phyloP scores from a whole-genome alignment of 768 basidiomycete species.

The Pholiota conissans region DNA sequence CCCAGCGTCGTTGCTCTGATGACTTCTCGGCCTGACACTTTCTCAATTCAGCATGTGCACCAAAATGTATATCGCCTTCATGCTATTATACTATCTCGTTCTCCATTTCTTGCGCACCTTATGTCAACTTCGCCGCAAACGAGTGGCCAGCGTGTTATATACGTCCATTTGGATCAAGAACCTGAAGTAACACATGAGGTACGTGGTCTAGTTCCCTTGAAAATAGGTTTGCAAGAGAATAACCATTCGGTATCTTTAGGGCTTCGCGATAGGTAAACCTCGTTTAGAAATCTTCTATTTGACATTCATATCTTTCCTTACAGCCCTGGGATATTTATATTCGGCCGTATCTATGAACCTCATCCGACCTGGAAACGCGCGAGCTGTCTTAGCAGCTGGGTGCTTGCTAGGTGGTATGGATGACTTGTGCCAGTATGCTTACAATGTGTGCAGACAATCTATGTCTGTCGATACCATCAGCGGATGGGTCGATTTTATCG shows the following conservation, averaged over 20 bases:
- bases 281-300: neutral
- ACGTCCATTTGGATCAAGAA: slow-evolving; percentile 74
- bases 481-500: slow-evolving; percentile 78
- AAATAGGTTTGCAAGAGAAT: slow-evolving; percentile 10
- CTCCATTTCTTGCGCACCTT: slow-evolving; percentile 84
- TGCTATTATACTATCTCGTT: slow-evolving; percentile 84
- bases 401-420: slow-evolving; percentile 88
- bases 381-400: slow-evolving; percentile 82
- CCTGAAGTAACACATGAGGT: slow-evolving; percentile 87
- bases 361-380: slow-evolving; percentile 77
- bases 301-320: slow-evolving; percentile 15
- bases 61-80: slow-evolving; percentile 77
- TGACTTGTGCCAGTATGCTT: slow-evolving; percentile 78
- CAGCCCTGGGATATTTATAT: slow-evolving; percentile 81
- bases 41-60: slow-evolving; percentile 59
- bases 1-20: neutral
- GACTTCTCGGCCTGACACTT: slow-evolving; percentile 9
- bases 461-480: slow-evolving; percentile 74
- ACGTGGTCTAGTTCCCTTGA: slow-evolving; percentile 27
- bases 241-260: slow-evolving; percentile 37
- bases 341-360: slow-evolving; percentile 68
- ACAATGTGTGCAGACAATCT: slow-evolving; percentile 73
- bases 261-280: slow-evolving; percentile 68
- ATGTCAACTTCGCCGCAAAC: slow-evolving; percentile 80
- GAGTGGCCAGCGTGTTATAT: slow-evolving; percentile 66